A percentile compares a stretch with the other conserved stretches of the same genome.
phyloP scores from a whole-genome alignment of 2,329 filamentous ascomycete genomes.

The Alternaria consortialis region DNA sequence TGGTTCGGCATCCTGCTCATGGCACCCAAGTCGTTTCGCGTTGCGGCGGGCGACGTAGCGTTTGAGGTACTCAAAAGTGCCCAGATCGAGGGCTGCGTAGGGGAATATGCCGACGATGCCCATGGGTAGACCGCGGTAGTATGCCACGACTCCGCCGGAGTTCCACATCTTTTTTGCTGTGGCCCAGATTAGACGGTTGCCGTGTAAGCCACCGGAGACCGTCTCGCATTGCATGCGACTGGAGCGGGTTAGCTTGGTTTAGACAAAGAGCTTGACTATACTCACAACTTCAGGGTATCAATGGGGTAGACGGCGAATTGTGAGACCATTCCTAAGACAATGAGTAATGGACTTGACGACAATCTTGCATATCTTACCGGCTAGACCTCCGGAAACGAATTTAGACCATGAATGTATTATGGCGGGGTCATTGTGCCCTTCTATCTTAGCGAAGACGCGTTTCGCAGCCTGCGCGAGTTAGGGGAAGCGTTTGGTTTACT shows the following conservation, averaged over 20 bases:
- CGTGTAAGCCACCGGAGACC: slow-evolving; percentile 82
- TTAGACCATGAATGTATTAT: slow-evolving; percentile 84
- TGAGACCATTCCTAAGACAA: slow-evolving; percentile 75
- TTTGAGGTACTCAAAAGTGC: slow-evolving; percentile 94
- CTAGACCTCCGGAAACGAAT: slow-evolving; percentile 88
- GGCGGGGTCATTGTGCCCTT: slow-evolving; percentile 85
- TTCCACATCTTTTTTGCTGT: slow-evolving; percentile 89
- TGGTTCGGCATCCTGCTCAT: slow-evolving; percentile 80
- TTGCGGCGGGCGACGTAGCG: slow-evolving; percentile 74
- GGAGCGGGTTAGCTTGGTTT: slow-evolving; percentile 19
- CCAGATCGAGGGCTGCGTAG: slow-evolving; percentile 95
- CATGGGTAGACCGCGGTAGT: slow-evolving; percentile 93
- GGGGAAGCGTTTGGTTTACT: slow-evolving; percentile 4
- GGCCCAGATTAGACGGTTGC: slow-evolving; percentile 81
- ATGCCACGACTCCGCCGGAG: slow-evolving; percentile 75
- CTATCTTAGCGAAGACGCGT: slow-evolving; percentile 81
- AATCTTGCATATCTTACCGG: slow-evolving; percentile 57
- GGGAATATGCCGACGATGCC: slow-evolving; percentile 97
- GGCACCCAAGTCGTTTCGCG: slow-evolving; percentile 72
- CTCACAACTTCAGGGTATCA: slow-evolving; percentile 79
- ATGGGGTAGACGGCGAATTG: slow-evolving; percentile 97
- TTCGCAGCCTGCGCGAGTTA: slow-evolving; percentile 73
- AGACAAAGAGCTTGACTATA: neutral
- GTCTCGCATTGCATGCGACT: slow-evolving; percentile 93
- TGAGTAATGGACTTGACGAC: slow-evolving; percentile 3